These are phyloP conservation scores for Seiridium unicorne DNA, from an alignment of 2,329 filamentous ascomycete species.

Conservation along the genomic window DNA sequence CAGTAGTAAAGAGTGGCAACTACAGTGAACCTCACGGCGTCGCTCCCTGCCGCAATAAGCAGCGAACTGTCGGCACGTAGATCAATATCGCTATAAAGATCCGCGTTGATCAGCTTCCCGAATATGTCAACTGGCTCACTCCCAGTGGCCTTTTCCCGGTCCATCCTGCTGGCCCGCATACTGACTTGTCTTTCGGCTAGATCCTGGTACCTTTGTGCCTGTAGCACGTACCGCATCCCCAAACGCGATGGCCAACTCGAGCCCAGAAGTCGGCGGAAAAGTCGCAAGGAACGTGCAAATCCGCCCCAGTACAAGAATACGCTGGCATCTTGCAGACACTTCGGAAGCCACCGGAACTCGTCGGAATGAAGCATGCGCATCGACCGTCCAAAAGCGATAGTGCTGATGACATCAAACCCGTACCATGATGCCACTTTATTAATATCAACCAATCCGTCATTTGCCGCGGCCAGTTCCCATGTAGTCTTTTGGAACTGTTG, in stretches of 20 bases:
- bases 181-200: slow-evolving; percentile 4
- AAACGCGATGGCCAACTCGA: slow-evolving; percentile 1
- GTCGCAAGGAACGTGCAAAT: background rate
- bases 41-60: slow-evolving; percentile 7
- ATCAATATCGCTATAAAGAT: slow-evolving; percentile 9
- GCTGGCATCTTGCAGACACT: slow-evolving; percentile 5
- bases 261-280: background rate
- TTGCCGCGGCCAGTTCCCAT: background rate
- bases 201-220: slow-evolving; percentile 4
- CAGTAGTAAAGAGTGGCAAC: slow-evolving; percentile 1
- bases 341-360: slow-evolving; percentile 4
- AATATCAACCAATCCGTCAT: background rate
- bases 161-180: background rate
- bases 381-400: background rate
- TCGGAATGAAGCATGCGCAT: background rate
- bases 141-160: background rate
- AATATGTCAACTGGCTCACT: background rate
- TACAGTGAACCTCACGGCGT: slow-evolving; percentile 1
- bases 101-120: background rate
- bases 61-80: slow-evolving; percentile 7
- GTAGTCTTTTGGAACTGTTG: background rate
- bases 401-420: slow-evolving; percentile 5
- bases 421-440: slow-evolving; percentile 3
- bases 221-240: background rate
- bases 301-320: slow-evolving; percentile 4